Evolutionary conservation across 2,329 filamentous ascomycete genomes (phyloP).

Genomic region (Aspergillus sp.): DNA sequence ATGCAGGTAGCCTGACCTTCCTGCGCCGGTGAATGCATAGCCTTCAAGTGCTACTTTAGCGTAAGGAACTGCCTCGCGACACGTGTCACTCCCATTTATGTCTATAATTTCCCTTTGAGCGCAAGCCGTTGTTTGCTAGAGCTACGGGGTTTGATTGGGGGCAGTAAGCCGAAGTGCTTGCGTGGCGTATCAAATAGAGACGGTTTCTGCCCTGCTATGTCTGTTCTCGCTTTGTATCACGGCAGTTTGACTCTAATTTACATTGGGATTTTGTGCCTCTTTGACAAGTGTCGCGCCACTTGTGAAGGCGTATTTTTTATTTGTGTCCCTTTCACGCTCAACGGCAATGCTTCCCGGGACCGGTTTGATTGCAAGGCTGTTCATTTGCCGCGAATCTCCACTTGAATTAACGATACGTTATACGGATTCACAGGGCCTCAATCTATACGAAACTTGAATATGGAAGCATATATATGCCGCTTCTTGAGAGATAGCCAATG

Average conservation of each 20-base stretch:
- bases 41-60: not conserved
- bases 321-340: not conserved
- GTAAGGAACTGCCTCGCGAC: conserved; percentile 4
- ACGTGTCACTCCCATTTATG: not conserved
- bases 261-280: no score
- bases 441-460: conserved; percentile 20
- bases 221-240: not conserved
- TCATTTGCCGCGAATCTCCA: conserved; percentile 14
- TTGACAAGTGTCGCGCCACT: no score
- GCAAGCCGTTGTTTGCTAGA: not conserved
- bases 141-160: not conserved
- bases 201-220: not conserved
- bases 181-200: not conserved
- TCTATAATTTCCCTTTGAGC: not conserved
- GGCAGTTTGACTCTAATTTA: no score
- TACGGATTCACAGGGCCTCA: conserved; percentile 7
- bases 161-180: not conserved
- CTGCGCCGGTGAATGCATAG: not conserved
- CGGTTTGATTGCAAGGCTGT: not conserved
- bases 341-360: not conserved
- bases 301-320: no score
- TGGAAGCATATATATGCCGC: not conserved
- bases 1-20: not conserved
- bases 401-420: conserved; percentile 13
- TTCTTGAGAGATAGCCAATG: not conserved